Evolutionary conservation across 768 basidiomycete species (phyloP), one percentile per base, ranked within the genome.

Genomic region (Candolleomyces eurysporus): DNA sequence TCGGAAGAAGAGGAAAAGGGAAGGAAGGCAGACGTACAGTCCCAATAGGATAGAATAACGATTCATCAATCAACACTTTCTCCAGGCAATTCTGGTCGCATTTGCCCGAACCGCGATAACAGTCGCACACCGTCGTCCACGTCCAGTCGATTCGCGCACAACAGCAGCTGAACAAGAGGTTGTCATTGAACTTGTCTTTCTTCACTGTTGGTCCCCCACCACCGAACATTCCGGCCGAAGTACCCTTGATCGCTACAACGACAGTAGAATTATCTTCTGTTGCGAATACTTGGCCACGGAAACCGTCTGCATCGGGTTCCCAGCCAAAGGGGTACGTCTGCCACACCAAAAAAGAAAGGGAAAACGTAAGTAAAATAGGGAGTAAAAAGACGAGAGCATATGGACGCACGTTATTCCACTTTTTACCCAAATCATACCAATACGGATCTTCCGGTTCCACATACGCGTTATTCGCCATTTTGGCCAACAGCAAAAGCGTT

Each of bases 391-490:
- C 36, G 56, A 49, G 49, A n/a, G 4, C 8, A 30, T 14, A 22
- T 14, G 10, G 17, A 74, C 80, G 65, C 65, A 84, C 82, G 7
- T 74, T 74, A 70, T 85, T 86, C 90, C 90, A 98, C 1, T 79
- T 68, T 0, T 78, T 81, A 1, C 78, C 81, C 49, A 95, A 67
- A 51, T 90, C 85, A 71, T 92, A 96, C 96, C 96, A 98, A 1
- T 71, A 82, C 6, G 73, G 61, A 59, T 89, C 85, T 8, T 80
- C 79, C 0, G 85, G 85, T 11, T 78, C 69, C 16, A 89, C 74
- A 76, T 98, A 98, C 52, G 96, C 94, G 69, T 98, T 94, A 68
- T 89, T 92, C 45, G 93, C 85, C 92, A 99, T 98, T 84, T 94
- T 97, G 10, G 95, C 96, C 51, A 99, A 82, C 61, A 85, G 78